Base-by-base conservation (phyloP, 345 rosid species). In the Alliaria petiolata region DNA sequence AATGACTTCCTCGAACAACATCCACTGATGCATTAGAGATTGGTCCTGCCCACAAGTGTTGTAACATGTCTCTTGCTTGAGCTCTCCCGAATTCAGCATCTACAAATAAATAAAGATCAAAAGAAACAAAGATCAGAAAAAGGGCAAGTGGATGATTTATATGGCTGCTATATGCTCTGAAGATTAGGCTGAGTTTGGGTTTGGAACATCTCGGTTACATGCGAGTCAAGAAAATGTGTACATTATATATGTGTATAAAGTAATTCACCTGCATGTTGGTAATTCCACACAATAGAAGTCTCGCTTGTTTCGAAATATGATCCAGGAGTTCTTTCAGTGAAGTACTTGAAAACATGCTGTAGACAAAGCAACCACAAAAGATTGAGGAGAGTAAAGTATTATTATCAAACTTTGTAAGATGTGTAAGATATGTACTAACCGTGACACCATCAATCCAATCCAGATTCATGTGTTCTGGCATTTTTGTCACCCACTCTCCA, bases 21-120 rank as follows among this genome's bases (percentile, higher is more conserved):
- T 91, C 97, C 28, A 92, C 96, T 22, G 98, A 83, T 69, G 98
- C 98, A 81, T 89, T 95, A 59, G 98, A 91, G 65, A 88, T 85
- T 49, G 99, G 98, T 62, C 99, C 99, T 25, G 97, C 87, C 95
- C 96, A 95, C 70, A 95, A 92, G 81, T 95, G 99, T 83, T 95
- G 99, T 80, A 95, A 71, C 96, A 95, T 85, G 63, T 95, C 99
- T 81, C 88, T 87, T 67, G 99, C 99, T 82, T 95, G 99, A 75
- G 86, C 83, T 80, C 87, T 87, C 73, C 98, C 98, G 47, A 95
- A 95, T 74, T 95, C 98, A 80, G 83, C 62, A 81, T 89, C 99
- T 95, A 79, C 64, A 75, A 33, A 56, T 57, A 70, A 35, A 78
- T n/a, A 51, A 74, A 59, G 20, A 62, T 65, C 49, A 39, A n/a